Evolutionary conservation across 345 rosid genomes (phyloP).

Genomic region (Noccaea bulbosa): DNA sequence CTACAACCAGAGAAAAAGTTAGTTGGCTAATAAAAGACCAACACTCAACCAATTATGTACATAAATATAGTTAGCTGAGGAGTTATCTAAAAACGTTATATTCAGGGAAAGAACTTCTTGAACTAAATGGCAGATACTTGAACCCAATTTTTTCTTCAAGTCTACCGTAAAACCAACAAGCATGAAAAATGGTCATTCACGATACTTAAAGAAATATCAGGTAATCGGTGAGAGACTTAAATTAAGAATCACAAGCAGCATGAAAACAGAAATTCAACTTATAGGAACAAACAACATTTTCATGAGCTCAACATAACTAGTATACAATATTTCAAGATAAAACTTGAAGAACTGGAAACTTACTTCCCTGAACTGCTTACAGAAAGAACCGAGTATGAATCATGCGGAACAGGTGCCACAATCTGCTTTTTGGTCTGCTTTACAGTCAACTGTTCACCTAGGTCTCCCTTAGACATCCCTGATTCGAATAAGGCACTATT

Average conservation of each 20-base stretch:
- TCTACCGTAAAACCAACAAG: constrained; percentile 6
- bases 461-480: constrained; percentile 81
- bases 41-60: constrained; percentile 5
- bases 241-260: constrained; percentile 22
- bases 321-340: constrained; percentile 7
- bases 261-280: constrained; percentile 13
- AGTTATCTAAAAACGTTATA: constrained; percentile 7
- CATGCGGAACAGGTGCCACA: constrained; percentile 95
- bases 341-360: constrained; percentile 44
- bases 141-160: constrained; percentile 7
- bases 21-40: constrained; percentile 27
- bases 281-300: constrained; percentile 11
- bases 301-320: constrained; percentile 20
- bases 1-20: constrained; percentile 55
- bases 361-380: constrained; percentile 98
- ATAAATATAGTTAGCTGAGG: neutral
- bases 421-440: constrained; percentile 90
- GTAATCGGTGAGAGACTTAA: neutral
- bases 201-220: constrained; percentile 1
- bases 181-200: constrained; percentile 1
- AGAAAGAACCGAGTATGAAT: constrained; percentile 94
- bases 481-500: constrained; percentile 84
- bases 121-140: constrained; percentile 17
- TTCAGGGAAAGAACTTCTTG: constrained; percentile 11
- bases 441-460: constrained; percentile 70